phyloP scores from a whole-genome alignment of 139 green algal genomes.

The Chlorella sp. region DNA sequence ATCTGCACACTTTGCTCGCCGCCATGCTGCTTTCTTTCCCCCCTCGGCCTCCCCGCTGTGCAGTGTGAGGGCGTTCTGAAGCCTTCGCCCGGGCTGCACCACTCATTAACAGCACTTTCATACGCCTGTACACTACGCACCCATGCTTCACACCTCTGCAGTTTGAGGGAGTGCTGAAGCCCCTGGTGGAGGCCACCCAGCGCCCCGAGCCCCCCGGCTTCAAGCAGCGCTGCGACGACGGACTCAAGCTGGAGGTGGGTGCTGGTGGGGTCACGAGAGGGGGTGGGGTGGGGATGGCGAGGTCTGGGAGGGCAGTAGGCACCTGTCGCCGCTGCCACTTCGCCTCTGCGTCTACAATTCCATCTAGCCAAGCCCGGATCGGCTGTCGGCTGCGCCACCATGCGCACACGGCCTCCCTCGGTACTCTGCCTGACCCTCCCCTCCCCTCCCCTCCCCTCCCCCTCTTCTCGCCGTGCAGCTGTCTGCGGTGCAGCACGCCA shows the following conservation, averaged over 20 bases:
- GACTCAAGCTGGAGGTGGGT: background rate
- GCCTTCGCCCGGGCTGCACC: no score
- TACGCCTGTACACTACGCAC: background rate
- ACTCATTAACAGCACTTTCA: no score
- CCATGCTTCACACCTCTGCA: background rate
- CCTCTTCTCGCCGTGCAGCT: background rate
- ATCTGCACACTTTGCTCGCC: no score
- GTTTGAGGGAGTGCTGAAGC: conserved; percentile 1
- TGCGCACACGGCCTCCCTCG: no score
- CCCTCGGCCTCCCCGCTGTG: no score
- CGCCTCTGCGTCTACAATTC: no score
- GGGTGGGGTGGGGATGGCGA: background rate
- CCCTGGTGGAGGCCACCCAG: background rate
- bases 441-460: no score
- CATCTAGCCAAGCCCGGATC: background rate
- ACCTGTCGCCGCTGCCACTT: background rate
- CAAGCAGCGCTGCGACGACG: background rate
- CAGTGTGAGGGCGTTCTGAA: no score
- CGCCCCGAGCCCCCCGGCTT: conserved; percentile 1
- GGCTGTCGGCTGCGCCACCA: background rate
- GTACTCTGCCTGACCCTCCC: background rate
- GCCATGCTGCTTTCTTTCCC: no score
- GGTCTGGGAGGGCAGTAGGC: no score
- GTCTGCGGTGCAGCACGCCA: conserved; percentile 20
- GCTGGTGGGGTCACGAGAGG: no score